Conservation (phyloP, 2,329 filamentous ascomycete genomes). For the Dactylella cylindrospora region DNA sequence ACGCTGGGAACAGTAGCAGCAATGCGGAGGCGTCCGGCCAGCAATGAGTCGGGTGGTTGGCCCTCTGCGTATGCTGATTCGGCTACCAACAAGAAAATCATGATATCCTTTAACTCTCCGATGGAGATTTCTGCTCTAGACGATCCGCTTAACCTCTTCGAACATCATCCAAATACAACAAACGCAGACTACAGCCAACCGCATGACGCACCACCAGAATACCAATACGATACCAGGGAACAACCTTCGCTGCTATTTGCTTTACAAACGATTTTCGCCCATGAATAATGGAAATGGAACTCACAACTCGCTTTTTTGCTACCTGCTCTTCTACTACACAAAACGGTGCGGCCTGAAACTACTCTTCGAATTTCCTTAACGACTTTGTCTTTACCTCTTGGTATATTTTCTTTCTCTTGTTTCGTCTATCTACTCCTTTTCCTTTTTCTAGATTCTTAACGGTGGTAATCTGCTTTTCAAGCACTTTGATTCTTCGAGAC, state of each 20-base stretch:
- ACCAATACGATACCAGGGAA: no score
- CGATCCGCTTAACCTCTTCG: no score
- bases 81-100: no score
- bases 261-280: constrained; percentile 13
- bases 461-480: constrained; percentile 43
- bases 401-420: constrained; percentile 17
- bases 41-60: constrained; percentile 25
- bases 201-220: no score
- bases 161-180: no score
- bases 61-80: no score
- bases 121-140: no score
- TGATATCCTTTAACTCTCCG: no score
- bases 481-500: constrained; percentile 28
- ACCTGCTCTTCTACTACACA: constrained; percentile 11
- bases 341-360: constrained; percentile 43
- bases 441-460: constrained; percentile 35
- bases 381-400: constrained; percentile 26
- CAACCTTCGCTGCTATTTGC: no score
- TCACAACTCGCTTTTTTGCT: constrained; percentile 6
- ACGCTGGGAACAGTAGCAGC: constrained; percentile 5
- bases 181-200: no score
- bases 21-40: constrained; percentile 20
- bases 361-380: constrained; percentile 23
- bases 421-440: constrained; percentile 7
- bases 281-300: constrained; percentile 24